Conservation (phyloP, 805 yeast species). For the Pichia scutulata region DNA sequence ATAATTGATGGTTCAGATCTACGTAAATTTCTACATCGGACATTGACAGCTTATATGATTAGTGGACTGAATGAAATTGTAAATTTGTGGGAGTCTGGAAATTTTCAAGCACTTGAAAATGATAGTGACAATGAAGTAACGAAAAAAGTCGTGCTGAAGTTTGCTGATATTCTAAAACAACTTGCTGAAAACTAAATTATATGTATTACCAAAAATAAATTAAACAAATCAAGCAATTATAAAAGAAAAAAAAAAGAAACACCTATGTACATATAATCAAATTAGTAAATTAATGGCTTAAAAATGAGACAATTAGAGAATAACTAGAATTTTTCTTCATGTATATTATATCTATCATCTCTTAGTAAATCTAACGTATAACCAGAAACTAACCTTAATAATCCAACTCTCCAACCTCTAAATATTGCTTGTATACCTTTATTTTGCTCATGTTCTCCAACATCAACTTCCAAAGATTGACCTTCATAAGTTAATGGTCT, state of each 20-base stretch:
- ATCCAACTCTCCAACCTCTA: conserved; percentile 90
- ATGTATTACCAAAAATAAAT: not conserved
- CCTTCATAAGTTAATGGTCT: conserved; percentile 24
- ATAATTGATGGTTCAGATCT: conserved; percentile 48
- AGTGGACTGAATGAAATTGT: conserved; percentile 32
- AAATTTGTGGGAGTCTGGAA: conserved; percentile 18
- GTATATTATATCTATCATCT: conserved; percentile 35
- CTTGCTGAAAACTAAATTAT: conserved; percentile 1
- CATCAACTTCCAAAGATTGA: conserved; percentile 21
- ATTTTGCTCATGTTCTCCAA: conserved; percentile 31
- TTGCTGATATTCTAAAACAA: conserved; percentile 10
- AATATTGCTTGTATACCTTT: conserved; percentile 49
- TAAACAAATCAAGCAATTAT: not conserved
- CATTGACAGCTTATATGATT: conserved; percentile 38
- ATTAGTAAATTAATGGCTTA: not conserved
- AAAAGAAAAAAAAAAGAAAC: not conserved
- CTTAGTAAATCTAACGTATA: conserved; percentile 68
- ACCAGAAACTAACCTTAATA: conserved; percentile 68
- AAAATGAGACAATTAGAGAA: no score
- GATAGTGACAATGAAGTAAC: not conserved
- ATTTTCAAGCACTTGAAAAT: not conserved
- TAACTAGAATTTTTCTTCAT: conserved; percentile 33
- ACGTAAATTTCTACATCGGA: conserved; percentile 41
- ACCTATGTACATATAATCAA: not conserved
- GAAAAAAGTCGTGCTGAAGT: conserved; percentile 8